Evolutionary conservation across 2,329 filamentous ascomycete genomes (phyloP).

Genomic region (Fusarium sp.): DNA sequence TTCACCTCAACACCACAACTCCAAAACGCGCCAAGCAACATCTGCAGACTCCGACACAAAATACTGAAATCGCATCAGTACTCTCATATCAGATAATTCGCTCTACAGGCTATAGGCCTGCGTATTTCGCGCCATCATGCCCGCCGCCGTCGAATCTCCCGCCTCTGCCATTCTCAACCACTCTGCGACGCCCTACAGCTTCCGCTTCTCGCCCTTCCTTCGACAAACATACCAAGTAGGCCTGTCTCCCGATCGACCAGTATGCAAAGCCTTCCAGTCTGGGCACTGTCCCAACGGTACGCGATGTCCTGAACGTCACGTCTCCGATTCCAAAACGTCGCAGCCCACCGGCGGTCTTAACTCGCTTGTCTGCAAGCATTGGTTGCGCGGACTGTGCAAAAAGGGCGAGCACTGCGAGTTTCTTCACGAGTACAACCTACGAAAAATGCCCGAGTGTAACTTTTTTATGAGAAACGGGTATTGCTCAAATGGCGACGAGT

Average conservation of each 20-base stretch:
- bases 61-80: neutral
- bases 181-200: constrained; percentile 71
- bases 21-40: neutral
- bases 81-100: neutral
- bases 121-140: constrained; percentile 46
- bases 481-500: constrained; percentile 97
- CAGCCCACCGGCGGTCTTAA: constrained; percentile 71
- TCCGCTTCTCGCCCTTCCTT: constrained; percentile 89
- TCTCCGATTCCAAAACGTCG: constrained; percentile 56
- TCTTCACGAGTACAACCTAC: constrained; percentile 97
- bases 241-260: constrained; percentile 80
- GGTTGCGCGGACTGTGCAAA: constrained; percentile 96
- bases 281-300: constrained; percentile 90
- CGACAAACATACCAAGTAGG: constrained; percentile 86
- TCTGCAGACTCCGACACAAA: neutral
- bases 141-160: constrained; percentile 50
- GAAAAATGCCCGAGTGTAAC: constrained; percentile 98
- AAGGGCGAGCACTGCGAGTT: constrained; percentile 98
- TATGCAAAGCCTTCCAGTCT: constrained; percentile 87
- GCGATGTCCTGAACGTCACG: constrained; percentile 87
- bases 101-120: constrained; percentile 25
- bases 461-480: constrained; percentile 95
- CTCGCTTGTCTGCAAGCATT: constrained; percentile 97
- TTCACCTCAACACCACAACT: constrained; percentile 22
- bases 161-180: constrained; percentile 68